Evolutionary conservation across 148 eudicot genomes (phyloP).

Genomic region (Heliosperma pusillum): DNA sequence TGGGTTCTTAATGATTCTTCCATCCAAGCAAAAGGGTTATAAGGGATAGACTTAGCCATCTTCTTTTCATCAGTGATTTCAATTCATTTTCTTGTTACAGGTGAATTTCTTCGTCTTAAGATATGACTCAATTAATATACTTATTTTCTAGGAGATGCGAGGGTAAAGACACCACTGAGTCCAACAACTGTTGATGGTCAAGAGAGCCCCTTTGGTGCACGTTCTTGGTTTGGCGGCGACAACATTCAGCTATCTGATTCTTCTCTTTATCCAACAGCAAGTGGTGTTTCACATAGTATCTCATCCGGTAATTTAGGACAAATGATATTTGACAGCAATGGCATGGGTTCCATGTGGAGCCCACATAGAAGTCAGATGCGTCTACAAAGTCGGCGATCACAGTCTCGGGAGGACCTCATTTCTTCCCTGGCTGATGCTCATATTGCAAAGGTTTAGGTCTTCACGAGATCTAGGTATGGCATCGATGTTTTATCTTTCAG

Average conservation of each 20-base stretch:
- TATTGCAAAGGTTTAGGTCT: constrained; percentile 42
- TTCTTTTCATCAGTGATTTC: neutral
- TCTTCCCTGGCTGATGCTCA: constrained; percentile 73
- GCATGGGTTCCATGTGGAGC: constrained; percentile 57
- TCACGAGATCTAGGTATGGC: constrained; percentile 29
- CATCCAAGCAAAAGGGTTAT: neutral
- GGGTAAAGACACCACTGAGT: constrained; percentile 82
- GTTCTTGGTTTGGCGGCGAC: constrained; percentile 45
- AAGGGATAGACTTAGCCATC: neutral
- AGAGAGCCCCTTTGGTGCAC: constrained; percentile 49
- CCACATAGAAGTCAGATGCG: constrained; percentile 77
- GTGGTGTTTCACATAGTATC: constrained; percentile 74
- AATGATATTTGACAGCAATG: constrained; percentile 67
- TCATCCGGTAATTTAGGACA: constrained; percentile 93
- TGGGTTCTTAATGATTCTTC: neutral
- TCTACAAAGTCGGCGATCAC: constrained; percentile 92
- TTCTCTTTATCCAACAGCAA: constrained; percentile 52
- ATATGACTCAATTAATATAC: constrained; percentile 12
- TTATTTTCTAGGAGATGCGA: constrained; percentile 65
- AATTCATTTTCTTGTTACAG: neutral
- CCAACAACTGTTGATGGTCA: constrained; percentile 64
- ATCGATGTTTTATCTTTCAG: constrained; percentile 5
- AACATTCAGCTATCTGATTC: constrained; percentile 71
- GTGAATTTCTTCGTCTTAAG: neutral
- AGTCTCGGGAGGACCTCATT: constrained; percentile 86